Base-by-base conservation (phyloP, 2,329 filamentous ascomycete species). In the Periconia macrospinosa region DNA sequence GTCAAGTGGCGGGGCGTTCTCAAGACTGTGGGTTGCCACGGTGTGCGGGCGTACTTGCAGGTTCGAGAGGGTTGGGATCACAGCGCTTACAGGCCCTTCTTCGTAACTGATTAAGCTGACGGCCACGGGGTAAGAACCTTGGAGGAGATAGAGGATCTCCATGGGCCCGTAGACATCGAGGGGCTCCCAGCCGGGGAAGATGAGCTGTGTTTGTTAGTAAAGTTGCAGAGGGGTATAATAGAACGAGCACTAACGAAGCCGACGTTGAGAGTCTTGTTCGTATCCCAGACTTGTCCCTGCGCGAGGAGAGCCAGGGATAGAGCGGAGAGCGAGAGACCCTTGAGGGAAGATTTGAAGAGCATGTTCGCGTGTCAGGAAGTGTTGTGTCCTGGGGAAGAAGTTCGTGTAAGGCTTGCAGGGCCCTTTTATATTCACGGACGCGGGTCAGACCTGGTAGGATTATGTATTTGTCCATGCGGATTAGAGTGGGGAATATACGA, bases 1-100 rank as follows among this genome's bases (percentile, higher is more conserved):
- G 52, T 87, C 83, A 14, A 86, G 70, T 1, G 59, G 54, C 0
- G 80, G 79, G 1, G 78, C 75, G 19, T 76, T 67, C 48, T 73
- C 73, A 62, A 83, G 83, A 5, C 83, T 86, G 65, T 79, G 76
- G 2, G 79, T 80, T 9, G 78, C 77, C 2, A 76, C 46, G 35
- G 76, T 63, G 33, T 56, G 54, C 54, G 78, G 69, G 43, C 65
- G 65, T 40, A 67, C 61, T 45, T 51, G 54, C 42, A 49, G 17
- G n/a, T 44, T 3, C 18, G 19, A 5, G n/a, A 45, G 33, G 17
- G 45, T 15, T 9, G 50, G 53, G 1, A 43, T 2, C 13, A 43
- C 35, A 13, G 51, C 41, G 43, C 3, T n/a, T 13, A 59, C 47
- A 15, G 54, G 51, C 15, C 54, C 57, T 2, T 35, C 17, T 23